Conservation (phyloP, 495 filamentous ascomycete species). For the Podospora pseudoanserina region DNA sequence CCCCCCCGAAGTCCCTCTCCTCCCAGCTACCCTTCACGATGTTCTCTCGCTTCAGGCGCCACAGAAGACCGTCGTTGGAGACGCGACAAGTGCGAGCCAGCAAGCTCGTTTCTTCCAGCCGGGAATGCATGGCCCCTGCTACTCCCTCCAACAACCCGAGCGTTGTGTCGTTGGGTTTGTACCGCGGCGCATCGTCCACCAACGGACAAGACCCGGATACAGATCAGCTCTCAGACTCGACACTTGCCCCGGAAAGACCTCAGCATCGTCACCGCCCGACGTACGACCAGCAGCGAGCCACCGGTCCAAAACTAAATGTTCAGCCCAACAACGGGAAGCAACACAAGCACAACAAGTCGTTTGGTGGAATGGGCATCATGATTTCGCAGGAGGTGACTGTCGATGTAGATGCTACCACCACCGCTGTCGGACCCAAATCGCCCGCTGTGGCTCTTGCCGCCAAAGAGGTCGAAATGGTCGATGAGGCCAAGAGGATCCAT, state of each 20-base stretch:
- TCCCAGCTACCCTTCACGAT: not conserved
- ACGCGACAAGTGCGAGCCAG: not conserved
- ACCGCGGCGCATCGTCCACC: conserved; percentile 2
- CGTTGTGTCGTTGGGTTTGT: conserved; percentile 15
- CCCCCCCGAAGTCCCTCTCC: conserved; percentile 4
- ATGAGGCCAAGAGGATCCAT: not conserved
- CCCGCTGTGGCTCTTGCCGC: not conserved
- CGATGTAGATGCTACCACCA: conserved; percentile 35
- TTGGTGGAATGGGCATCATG: conserved; percentile 42
- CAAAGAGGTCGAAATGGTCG: not conserved
- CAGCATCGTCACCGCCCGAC: not conserved
- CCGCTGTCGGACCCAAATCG: not conserved
- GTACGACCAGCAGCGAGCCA: not conserved
- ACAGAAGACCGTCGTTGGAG: conserved; percentile 1
- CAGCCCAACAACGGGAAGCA: not conserved
- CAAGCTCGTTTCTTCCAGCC: conserved; percentile 15
- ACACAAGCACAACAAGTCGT: not conserved
- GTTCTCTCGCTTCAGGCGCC: not conserved
- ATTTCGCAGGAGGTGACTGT: conserved; percentile 53
- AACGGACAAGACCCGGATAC: conserved; percentile 1
- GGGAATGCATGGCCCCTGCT: conserved; percentile 14
- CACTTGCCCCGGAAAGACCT: not conserved
- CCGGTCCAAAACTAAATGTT: not conserved
- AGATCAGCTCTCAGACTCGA: not conserved
- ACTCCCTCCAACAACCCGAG: conserved; percentile 19